These are phyloP conservation scores for Loxodes magnus DNA, from an alignment of 73 alveolate species.

Conservation along the genomic window DNA sequence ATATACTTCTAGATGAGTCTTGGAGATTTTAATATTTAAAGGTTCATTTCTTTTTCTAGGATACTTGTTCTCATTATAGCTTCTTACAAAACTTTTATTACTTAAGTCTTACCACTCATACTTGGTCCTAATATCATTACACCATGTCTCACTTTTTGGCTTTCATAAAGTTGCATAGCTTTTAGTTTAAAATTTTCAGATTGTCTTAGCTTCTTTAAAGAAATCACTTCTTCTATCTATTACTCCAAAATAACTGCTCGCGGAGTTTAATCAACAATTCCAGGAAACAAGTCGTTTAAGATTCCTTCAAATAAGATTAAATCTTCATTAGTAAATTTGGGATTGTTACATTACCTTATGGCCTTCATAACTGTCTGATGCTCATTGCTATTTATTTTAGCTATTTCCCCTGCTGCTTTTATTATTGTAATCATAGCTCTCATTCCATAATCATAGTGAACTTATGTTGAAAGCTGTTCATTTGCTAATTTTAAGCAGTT, in stretches of 20 bases:
- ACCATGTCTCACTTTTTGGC: slow-evolving; percentile 84
- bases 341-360: slow-evolving; percentile 45
- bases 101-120: slow-evolving; percentile 63
- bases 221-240: slow-evolving; percentile 45
- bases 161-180: slow-evolving; percentile 72
- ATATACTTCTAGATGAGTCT: slow-evolving; percentile 70
- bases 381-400: slow-evolving; percentile 42
- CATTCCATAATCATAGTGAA: slow-evolving; percentile 69
- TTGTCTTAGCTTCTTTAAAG: slow-evolving; percentile 39
- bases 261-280: slow-evolving; percentile 30
- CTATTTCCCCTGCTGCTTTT: slow-evolving; percentile 55
- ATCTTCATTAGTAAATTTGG: slow-evolving; percentile 60
- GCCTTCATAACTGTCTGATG: slow-evolving; percentile 55
- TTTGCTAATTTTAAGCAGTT: slow-evolving; percentile 25
- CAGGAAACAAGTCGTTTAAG: slow-evolving; percentile 60
- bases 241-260: slow-evolving; percentile 33
- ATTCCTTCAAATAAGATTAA: slow-evolving; percentile 50
- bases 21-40: slow-evolving; percentile 62
- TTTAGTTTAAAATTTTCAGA: slow-evolving; percentile 48
- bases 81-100: slow-evolving; percentile 38
- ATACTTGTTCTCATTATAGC: slow-evolving; percentile 49
- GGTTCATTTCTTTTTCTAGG: slow-evolving; percentile 79
- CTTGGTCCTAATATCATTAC: slow-evolving; percentile 63
- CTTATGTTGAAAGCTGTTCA: slow-evolving; percentile 55
- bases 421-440: slow-evolving; percentile 60